A percentile compares a stretch with the other conserved stretches of the same genome.
Evolutionary conservation across 495 filamentous ascomycete genomes (phyloP).

Genomic region (Aeminium ludgeri): DNA sequence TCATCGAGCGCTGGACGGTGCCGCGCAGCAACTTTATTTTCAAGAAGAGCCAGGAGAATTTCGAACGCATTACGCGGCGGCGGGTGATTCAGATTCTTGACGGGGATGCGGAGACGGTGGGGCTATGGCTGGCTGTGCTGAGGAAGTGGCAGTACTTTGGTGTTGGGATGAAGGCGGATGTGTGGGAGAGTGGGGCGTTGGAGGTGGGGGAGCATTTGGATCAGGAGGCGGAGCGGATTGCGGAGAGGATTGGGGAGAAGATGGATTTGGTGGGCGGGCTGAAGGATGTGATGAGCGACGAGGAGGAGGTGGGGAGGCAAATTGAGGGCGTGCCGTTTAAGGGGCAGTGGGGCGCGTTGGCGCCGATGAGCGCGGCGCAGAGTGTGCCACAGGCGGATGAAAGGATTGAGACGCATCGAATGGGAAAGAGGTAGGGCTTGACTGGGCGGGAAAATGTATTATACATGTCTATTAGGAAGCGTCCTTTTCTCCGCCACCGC

Average conservation of each 20-base stretch:
- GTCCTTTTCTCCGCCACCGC: not conserved
- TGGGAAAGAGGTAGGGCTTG: conserved; percentile 2
- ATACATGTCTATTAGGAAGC: too few relatives aligned
- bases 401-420: conserved; percentile 2
- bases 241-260: conserved; percentile 16
- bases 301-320: conserved; percentile 19
- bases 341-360: conserved; percentile 17
- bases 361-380: conserved; percentile 9
- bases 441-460: too few relatives aligned
- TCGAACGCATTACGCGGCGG: conserved; percentile 74
- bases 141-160: conserved; percentile 83
- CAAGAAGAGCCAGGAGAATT: conserved; percentile 98
- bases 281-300: conserved; percentile 7
- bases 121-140: conserved; percentile 81
- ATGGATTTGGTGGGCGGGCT: conserved; percentile 14
- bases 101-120: conserved; percentile 72
- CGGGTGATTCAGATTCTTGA: conserved; percentile 86
- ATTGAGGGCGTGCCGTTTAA: conserved; percentile 17
- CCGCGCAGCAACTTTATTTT: conserved; percentile 75
- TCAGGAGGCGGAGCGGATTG: conserved; percentile 16
- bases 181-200: conserved; percentile 70
- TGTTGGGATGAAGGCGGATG: conserved; percentile 95
- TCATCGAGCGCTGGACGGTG: conserved; percentile 85
- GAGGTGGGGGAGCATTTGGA: conserved; percentile 21
- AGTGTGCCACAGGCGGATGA: conserved; percentile 7